phyloP scores from a whole-genome alignment of 805 yeast genomes.

The Candida odintsovae region DNA sequence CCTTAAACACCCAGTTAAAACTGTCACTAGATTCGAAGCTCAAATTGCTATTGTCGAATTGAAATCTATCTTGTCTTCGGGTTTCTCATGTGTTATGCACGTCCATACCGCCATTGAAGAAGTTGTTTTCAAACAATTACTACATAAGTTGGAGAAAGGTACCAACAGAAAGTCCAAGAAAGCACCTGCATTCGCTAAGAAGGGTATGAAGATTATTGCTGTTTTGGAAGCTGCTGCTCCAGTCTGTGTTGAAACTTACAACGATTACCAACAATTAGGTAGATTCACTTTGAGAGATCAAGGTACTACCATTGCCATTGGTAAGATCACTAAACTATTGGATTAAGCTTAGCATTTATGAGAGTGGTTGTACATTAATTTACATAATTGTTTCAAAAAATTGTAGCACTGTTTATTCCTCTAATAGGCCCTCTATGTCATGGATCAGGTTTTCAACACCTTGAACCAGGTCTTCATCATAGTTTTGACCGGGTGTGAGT shows the following conservation, averaged over 20 bases:
- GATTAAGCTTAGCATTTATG: conserved; percentile 25
- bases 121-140: conserved; percentile 70
- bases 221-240: conserved; percentile 80
- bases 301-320: conserved; percentile 97
- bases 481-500: conserved; percentile 54
- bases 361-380: neutral
- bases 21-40: conserved; percentile 88
- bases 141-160: conserved; percentile 94
- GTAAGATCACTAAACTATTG: conserved; percentile 88
- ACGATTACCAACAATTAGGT: conserved; percentile 92
- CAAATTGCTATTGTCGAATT: conserved; percentile 96
- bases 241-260: conserved; percentile 89
- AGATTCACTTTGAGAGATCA: conserved; percentile 98
- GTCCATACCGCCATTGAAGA: conserved; percentile 98
- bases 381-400: neutral
- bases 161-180: conserved; percentile 94
- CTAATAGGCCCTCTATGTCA: conserved; percentile 29
- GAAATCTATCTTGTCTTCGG: conserved; percentile 89
- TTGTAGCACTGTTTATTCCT: conserved; percentile 1
- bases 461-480: conserved; percentile 61
- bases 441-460: conserved; percentile 64
- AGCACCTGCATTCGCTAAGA: conserved; percentile 97
- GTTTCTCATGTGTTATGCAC: conserved; percentile 98
- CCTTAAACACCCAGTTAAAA: conserved; percentile 79
- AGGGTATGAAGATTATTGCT: conserved; percentile 98